Evolutionary conservation across 2,329 filamentous ascomycete species (phyloP).

Genomic region (Cytospora paraplurivora): DNA sequence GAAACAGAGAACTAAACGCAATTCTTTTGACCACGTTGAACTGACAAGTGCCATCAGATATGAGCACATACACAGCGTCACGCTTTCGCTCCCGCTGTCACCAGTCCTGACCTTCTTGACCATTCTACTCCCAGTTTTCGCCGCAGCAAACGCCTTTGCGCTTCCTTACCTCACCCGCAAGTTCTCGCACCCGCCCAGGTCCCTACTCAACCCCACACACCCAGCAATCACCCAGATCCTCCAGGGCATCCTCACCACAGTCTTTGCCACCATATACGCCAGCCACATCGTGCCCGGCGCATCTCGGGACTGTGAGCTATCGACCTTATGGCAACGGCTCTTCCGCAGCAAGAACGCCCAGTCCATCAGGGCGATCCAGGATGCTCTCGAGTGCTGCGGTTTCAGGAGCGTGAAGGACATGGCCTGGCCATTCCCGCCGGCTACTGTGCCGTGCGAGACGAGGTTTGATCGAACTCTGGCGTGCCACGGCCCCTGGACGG

Average conservation of each 20-base stretch:
- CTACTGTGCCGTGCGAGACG: slow-evolving; percentile 44
- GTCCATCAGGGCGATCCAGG: slow-evolving; percentile 62
- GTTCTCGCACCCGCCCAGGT: slow-evolving; percentile 29
- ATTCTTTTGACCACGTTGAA: slow-evolving; percentile 8
- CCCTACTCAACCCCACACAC: slow-evolving; percentile 32
- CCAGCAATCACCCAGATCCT: slow-evolving; percentile 44
- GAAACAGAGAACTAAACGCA: not conserved
- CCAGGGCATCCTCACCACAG: slow-evolving; percentile 45
- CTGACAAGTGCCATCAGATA: slow-evolving; percentile 35
- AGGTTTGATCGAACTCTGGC: slow-evolving; percentile 48
- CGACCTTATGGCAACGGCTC: slow-evolving; percentile 57
- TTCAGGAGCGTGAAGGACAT: slow-evolving; percentile 59
- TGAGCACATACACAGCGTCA: slow-evolving; percentile 42
- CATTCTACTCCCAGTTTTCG: slow-evolving; percentile 45
- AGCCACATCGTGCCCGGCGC: slow-evolving; percentile 40
- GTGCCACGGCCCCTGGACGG: slow-evolving; percentile 60
- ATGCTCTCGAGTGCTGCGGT: slow-evolving; percentile 68
- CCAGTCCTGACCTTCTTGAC: slow-evolving; percentile 41
- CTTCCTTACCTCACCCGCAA: slow-evolving; percentile 39
- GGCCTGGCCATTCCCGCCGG: slow-evolving; percentile 60
- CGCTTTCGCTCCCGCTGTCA: slow-evolving; percentile 46
- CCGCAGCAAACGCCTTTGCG: slow-evolving; percentile 41
- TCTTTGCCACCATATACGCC: slow-evolving; percentile 49
- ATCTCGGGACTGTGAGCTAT: slow-evolving; percentile 53
- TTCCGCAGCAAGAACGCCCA: slow-evolving; percentile 52